Percentiles rank a stretch among this genome's conserved stretches.
These are phyloP conservation scores for Acanthamoeba healyi DNA, from an alignment of 208 protist genomes.

Conservation along the genomic window DNA sequence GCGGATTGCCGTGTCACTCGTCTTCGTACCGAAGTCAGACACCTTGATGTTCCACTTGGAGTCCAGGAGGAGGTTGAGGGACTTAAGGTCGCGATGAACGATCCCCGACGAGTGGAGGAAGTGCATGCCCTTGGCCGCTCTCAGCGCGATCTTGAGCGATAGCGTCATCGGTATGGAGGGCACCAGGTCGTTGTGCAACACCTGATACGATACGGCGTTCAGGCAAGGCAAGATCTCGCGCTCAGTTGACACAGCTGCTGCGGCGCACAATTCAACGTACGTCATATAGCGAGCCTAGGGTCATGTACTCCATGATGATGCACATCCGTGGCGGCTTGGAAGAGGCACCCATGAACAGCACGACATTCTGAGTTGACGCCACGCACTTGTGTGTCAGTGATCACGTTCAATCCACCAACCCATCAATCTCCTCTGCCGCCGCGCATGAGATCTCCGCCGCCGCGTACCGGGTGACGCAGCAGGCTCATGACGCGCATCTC, in stretches of 20 bases:
- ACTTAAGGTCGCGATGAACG: slow-evolving; percentile 58
- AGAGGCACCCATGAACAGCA: slow-evolving; percentile 64
- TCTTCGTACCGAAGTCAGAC: slow-evolving; percentile 51
- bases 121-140: slow-evolving; percentile 59
- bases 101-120: slow-evolving; percentile 46
- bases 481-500: slow-evolving; percentile 64
- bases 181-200: slow-evolving; percentile 59
- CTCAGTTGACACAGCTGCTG: not conserved
- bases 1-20: too few species aligned
- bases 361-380: too few species aligned
- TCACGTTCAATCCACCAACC: not conserved
- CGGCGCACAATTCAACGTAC: not conserved
- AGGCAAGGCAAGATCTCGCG: not conserved
- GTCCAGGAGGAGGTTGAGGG: slow-evolving; percentile 52
- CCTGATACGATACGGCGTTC: not conserved
- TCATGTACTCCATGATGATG: slow-evolving; percentile 70
- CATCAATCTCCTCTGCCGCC: not conserved
- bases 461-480: slow-evolving; percentile 48
- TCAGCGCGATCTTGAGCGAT: slow-evolving; percentile 41
- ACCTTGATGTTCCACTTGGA: slow-evolving; percentile 64
- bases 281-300: slow-evolving; percentile 35
- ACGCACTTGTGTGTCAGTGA: too few species aligned
- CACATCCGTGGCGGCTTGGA: slow-evolving; percentile 53
- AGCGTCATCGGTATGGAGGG: not conserved
- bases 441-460: not conserved